A percentile compares a stretch with the other conserved stretches of the same genome.
phyloP scores from a whole-genome alignment of 176 grass and related monocot genomes.

The Rhynchospora pubera region DNA sequence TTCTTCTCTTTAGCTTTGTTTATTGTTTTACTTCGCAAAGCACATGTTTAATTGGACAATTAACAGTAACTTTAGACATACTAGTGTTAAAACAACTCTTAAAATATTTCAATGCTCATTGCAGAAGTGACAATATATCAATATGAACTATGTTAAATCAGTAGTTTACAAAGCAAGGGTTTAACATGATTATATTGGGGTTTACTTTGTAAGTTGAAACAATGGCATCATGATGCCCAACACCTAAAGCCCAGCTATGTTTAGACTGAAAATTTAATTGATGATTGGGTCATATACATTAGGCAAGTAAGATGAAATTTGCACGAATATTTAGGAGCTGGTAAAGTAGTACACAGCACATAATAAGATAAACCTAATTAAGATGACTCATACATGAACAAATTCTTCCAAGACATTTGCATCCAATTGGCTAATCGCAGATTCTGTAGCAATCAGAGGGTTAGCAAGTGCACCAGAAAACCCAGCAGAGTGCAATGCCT shows the following conservation, averaged over 20 bases:
- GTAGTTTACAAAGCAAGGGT: neutral
- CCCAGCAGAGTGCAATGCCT: constrained; percentile 85
- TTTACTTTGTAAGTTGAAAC: neutral
- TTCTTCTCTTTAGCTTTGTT: neutral
- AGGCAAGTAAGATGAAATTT: neutral
- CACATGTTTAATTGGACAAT: neutral
- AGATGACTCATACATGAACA: constrained; percentile 48
- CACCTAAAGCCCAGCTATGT: neutral
- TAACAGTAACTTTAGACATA: neutral
- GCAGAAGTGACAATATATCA: neutral
- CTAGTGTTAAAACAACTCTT: neutral
- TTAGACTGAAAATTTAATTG: neutral
- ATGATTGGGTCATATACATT: neutral
- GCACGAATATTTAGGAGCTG: neutral
- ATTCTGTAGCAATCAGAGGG: constrained; percentile 63
- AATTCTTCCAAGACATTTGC: constrained; percentile 59
- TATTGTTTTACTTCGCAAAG: neutral
- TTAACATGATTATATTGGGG: neutral
- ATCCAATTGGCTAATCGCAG: constrained; percentile 57
- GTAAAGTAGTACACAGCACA: neutral
- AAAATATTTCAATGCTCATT: neutral
- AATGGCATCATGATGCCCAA: neutral
- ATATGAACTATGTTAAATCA: neutral
- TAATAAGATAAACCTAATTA: neutral
- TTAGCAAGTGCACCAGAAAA: constrained; percentile 96